A percentile compares a stretch with the other conserved stretches of the same genome.
Evolutionary conservation across 2,329 filamentous ascomycete genomes (phyloP).

Genomic region (Aureobasidium musti): DNA sequence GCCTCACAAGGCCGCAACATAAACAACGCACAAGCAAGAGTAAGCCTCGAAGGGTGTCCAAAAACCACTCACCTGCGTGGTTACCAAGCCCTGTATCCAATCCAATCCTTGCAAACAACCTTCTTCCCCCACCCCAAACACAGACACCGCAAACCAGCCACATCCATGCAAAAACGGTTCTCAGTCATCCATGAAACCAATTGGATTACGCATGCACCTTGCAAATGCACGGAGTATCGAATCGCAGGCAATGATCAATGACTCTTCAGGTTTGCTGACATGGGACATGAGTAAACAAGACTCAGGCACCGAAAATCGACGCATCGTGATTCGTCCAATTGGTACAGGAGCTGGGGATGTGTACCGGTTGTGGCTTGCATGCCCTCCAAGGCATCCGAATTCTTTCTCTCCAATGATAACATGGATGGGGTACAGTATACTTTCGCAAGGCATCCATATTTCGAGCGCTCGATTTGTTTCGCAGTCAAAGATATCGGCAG

Average conservation of each 20-base stretch:
- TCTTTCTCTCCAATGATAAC: too few relatives aligned
- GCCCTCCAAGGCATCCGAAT: background rate
- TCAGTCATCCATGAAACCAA: too few relatives aligned
- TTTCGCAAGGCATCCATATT: too few relatives aligned
- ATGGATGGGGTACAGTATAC: too few relatives aligned
- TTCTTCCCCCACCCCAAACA: background rate
- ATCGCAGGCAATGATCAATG: background rate
- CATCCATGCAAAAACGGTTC: background rate
- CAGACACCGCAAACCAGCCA: conserved; percentile 11
- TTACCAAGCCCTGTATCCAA: background rate
- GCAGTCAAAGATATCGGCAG: too few relatives aligned
- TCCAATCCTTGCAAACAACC: background rate
- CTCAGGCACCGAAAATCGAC: too few relatives aligned
- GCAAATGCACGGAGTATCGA: background rate
- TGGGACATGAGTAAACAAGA: too few relatives aligned
- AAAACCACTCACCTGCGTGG: conserved; percentile 6
- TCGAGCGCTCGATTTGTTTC: too few relatives aligned
- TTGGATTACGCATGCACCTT: too few relatives aligned
- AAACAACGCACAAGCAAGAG: conserved; percentile 7
- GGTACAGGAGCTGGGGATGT: too few relatives aligned
- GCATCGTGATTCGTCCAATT: too few relatives aligned
- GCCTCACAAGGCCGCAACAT: conserved; percentile 13
- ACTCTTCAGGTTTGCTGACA: too few relatives aligned
- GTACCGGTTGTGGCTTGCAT: background rate
- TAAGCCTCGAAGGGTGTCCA: background rate